Conservation (phyloP, 1,284 basidiomycete genomes). For the Phylloporus gajari region DNA sequence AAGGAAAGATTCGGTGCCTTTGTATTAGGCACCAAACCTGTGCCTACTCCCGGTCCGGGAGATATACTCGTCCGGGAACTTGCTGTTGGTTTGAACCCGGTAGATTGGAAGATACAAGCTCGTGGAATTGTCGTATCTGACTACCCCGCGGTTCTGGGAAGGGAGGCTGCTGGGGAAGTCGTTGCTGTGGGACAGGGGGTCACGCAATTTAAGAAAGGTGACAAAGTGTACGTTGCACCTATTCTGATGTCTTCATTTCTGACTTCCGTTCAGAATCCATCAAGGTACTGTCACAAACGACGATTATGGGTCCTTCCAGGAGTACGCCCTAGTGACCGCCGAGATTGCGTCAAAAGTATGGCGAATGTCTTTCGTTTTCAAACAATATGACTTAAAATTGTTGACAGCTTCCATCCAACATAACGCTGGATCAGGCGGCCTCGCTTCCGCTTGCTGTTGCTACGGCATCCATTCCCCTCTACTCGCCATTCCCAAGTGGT, state of each 20-base stretch:
- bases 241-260: neutral
- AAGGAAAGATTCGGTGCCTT: conserved; percentile 37
- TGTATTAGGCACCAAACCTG: conserved; percentile 20
- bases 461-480: conserved; percentile 32
- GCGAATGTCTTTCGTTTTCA: neutral
- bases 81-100: conserved; percentile 35
- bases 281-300: conserved; percentile 32
- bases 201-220: conserved; percentile 53
- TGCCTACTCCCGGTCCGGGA: conserved; percentile 31
- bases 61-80: conserved; percentile 42
- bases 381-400: neutral
- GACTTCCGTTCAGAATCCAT: conserved; percentile 33
- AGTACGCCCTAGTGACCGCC: conserved; percentile 43
- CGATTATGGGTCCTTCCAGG: conserved; percentile 45
- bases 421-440: conserved; percentile 38
- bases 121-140: conserved; percentile 34
- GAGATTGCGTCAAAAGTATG: conserved; percentile 43
- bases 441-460: conserved; percentile 24
- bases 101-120: conserved; percentile 52
- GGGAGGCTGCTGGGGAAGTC: conserved; percentile 60
- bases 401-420: conserved; percentile 32
- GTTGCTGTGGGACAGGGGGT: conserved; percentile 57
- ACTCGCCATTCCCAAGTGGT: conserved; percentile 33
- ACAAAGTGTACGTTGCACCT: conserved; percentile 52
- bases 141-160: conserved; percentile 55